phyloP scores from a whole-genome alignment of 352 stramenopile species.

The Globisporangium middletonii region DNA sequence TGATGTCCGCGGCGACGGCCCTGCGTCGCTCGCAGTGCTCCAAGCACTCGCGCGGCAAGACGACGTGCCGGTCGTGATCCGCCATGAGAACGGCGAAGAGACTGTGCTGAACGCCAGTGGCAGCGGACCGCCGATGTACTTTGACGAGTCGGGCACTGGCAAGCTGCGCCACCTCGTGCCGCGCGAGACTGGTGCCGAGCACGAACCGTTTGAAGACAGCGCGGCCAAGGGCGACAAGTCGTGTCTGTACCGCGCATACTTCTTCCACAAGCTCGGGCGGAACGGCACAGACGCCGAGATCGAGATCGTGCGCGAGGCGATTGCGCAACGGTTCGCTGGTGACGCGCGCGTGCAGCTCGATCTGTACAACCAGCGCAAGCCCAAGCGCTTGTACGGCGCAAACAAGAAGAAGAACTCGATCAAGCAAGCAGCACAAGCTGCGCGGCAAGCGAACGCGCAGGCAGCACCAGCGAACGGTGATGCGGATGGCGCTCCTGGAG shows the following conservation, averaged over 20 bases:
- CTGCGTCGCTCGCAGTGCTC: neutral
- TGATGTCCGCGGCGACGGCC: neutral
- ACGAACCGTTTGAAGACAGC: neutral
- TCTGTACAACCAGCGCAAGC: neutral
- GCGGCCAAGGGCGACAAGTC: neutral
- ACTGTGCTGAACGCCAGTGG: neutral
- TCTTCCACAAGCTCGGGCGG: neutral
- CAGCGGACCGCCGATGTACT: neutral
- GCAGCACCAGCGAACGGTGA: neutral
- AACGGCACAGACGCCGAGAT: neutral
- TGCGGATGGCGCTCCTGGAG: too few relatives aligned
- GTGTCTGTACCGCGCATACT: neutral
- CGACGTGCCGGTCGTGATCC: neutral
- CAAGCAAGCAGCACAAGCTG: neutral
- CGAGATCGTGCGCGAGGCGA: neutral
- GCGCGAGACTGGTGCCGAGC: neutral
- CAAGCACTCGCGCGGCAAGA: neutral
- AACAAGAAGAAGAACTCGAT: neutral
- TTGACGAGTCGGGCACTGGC: neutral
- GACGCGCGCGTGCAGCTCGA: neutral
- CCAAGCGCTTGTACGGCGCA: neutral
- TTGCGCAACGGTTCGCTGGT: neutral
- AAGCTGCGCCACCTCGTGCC: conserved; percentile 1
- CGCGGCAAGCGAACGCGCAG: too few relatives aligned
- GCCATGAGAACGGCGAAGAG: neutral